Evolutionary conservation across 495 filamentous ascomycete species (phyloP).

Genomic region (Trypethelium eluteriae): DNA sequence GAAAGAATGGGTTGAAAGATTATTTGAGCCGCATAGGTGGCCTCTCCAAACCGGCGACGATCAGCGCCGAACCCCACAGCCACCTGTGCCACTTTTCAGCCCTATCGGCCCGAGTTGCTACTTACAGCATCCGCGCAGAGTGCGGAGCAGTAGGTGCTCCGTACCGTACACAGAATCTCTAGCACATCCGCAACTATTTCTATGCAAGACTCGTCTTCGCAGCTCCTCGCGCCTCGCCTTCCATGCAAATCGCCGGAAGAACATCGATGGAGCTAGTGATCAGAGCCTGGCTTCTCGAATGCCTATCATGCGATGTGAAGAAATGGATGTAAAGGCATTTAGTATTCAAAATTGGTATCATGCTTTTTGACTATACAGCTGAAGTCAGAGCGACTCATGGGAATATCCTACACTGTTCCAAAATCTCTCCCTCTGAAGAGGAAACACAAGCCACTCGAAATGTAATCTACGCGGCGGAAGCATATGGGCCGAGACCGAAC

Average conservation of each 20-base stretch:
- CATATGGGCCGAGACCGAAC: conserved; percentile 22
- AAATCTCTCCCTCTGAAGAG: background rate
- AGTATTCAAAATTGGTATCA: no score
- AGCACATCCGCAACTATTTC: background rate
- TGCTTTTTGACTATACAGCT: no score
- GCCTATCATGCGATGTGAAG: no score
- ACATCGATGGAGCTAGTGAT: no score
- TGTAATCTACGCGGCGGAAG: background rate
- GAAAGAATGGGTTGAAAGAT: background rate
- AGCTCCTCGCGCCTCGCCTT: no score
- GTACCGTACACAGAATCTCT: background rate
- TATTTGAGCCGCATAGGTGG: conserved; percentile 8
- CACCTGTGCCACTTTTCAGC: background rate
- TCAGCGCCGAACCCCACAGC: background rate
- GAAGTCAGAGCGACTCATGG: no score
- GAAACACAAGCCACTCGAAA: background rate
- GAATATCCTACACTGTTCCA: background rate
- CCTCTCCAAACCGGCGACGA: background rate
- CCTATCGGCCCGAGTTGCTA: background rate
- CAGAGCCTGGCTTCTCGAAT: no score
- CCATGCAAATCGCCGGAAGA: no score
- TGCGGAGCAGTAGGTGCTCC: no score
- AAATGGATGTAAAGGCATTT: no score
- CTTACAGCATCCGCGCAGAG: no score
- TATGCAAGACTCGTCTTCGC: background rate